Base-by-base conservation (phyloP, 331 rosid species). In the Acacia concinna region DNA sequence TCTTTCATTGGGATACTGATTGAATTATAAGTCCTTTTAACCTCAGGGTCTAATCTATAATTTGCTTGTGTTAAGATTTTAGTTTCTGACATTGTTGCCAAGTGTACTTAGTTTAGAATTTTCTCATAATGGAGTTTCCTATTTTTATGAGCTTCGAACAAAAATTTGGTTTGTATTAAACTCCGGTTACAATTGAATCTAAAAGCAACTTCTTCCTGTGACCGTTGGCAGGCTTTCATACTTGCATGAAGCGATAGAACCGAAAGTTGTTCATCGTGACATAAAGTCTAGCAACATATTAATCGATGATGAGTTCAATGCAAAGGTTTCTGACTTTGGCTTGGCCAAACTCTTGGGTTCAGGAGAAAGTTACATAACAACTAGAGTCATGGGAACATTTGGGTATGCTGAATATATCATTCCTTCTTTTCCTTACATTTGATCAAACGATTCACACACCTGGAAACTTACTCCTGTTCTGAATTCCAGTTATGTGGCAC, bases 381-480 rank as follows among this genome's bases (percentile, higher is more conserved):
- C 98, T 52, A 87, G 99, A 90, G 99, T 96, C 40, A 96, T 96
- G 99, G 99, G 99, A 80, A 96, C 99, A 75, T 96, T 96, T 66
- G 99, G 99, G 99, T 95, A 91, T 43, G 80, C 46, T 37, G 37
- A 51, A 14, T 35, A 12, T 68, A 74, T 73, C n/a, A 4, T 81
- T 56, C 60, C 67, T n/a, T 56, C 47, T 12, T 63, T 15, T 60
- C 66, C 43, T 57, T 31, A 3, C 27, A 40, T 74, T 59, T 23
- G 63, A 35, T 70, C 59, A 10, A 60, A 43, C 46, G 20, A 47
- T 20, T 34, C 69, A 25, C 9, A 12, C 43, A 64, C 77, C 41
- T 27, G 12, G 52, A 40, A 85, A 63, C 83, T 51, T 74, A 73
- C 78, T 41, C 56, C 51, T 82, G 81, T 72, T 81, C 79, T 77